Base-by-base conservation (phyloP, 345 rosid species). In the Turritis glabra region DNA sequence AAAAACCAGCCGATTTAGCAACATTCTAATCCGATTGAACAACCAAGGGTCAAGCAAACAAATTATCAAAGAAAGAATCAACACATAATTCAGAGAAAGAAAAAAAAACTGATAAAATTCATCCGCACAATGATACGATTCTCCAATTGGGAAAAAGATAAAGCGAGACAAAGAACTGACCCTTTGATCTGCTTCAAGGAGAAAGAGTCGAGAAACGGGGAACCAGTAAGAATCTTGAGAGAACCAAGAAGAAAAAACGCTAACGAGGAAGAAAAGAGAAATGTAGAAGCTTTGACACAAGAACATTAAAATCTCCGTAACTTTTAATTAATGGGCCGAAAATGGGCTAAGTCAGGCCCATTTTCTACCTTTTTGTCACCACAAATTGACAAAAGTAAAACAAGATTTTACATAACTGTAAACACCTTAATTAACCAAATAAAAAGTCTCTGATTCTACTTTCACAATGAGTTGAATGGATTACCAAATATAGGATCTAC, bases 401-500 rank as follows among this genome's bases (percentile, higher is more conserved):
- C 56, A 47, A 46, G 3, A 1, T 11, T 44, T 2, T 30, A 29
- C 17, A 30, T 47, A 19, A 48, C 13, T 35, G n/a, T 38, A 8
- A 3, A 7, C 47, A 33, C 55, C 57, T 56, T 15, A 22, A 57
- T 21, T 35, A 57, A 57, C 56, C 18, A 51, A 61, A 38, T 44
- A 26, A 27, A 40, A 38, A 58, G 52, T 61, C 37, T 73, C 14
- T 27, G 57, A 73, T 55, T 33, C 47, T 54, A 3, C 33, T 26
- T 54, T 73, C 43, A 25, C 51, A 74, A 33, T 12, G 65, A 46
- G 65, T 55, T 64, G 46, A 18, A 5, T 53, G 50, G 41, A 61
- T 50, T 26, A 60, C 30, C 68, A 60, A 60, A 60, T 37, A 51
- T 51, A 59, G 18, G 38, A 59, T 71, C 48, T 46, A 33, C 67